Base-by-base conservation (phyloP, 192 early-diverging fungal genomes). In the Backusella macrospora region DNA sequence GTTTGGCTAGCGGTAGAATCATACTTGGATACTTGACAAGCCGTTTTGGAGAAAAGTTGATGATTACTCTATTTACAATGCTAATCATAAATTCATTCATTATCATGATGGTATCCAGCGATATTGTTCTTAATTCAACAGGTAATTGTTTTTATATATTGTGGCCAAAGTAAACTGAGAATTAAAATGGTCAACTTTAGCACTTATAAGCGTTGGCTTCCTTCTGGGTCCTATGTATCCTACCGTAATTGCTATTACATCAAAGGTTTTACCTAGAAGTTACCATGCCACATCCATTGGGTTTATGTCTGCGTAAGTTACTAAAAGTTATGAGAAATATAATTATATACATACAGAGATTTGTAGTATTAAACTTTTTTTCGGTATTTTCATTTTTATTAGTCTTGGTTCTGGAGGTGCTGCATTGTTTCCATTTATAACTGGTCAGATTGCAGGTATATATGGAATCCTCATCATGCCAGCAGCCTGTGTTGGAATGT, bases 151-250 rank as follows among this genome's bases (percentile, higher is more conserved):
- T 12, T 62, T 48, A 10, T 59, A 12, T 29, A 23, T 13, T 26
- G 10, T 13, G 9, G 8, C 4, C 18, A 5, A 59, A 59, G 52
- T 26, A 10, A 65, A 26, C 29, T 6, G 23, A 40, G 23, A n/a
- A 47, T 29, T 13, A 55, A 52, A 13, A 68, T 18, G 3, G 5
- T 46, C 5, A 16, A 10, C 72, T 1, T 39, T 55, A 66, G 71
- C 39, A 23, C 42, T 72, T 1, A n/a, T 74, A 47, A 38, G 74
- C 0, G 9, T 72, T n/a, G 78, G 78, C 7, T 75, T 79, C 21
- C 49, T 66, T 34, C 39, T 79, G 38, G 78, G 78, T 10, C 78
- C 78, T 7, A 71, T 79, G 48, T 79, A 72, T 16, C 78, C 78
- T n/a, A 72, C 69, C 0, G 68, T 63, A 0, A 67, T 79, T 16